These are phyloP conservation scores for Polygonum maritimum DNA, from an alignment of 148 eudicot genomes.

Conservation along the genomic window DNA sequence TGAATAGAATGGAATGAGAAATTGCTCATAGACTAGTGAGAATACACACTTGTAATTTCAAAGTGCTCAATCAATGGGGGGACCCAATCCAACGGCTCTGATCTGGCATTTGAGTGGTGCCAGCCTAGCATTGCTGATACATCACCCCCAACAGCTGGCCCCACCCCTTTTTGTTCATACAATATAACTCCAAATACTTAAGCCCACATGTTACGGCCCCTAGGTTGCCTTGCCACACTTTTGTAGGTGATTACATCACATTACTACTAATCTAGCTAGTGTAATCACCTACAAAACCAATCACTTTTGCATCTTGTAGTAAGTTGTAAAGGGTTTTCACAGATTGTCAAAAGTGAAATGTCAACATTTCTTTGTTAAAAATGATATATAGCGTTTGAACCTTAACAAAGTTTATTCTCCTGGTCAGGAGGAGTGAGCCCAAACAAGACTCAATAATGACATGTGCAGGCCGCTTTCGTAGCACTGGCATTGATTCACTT, in stretches of 20 bases:
- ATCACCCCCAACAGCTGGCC: constrained; percentile 1
- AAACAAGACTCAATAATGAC: neutral
- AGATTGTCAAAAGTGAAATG: too few species aligned
- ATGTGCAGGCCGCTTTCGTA: constrained; percentile 4
- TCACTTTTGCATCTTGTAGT: too few species aligned
- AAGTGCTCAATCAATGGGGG: neutral
- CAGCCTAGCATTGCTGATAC: constrained; percentile 7
- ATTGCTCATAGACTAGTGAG: neutral
- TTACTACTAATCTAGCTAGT: neutral
- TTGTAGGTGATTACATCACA: neutral
- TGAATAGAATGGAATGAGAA: too few species aligned
- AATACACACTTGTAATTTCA: neutral
- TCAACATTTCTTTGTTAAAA: too few species aligned
- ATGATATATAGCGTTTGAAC: too few species aligned
- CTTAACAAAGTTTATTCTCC: too few species aligned
- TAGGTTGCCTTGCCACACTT: neutral
- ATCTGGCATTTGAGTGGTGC: constrained; percentile 10
- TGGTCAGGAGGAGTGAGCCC: too few species aligned
- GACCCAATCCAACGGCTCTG: constrained; percentile 3
- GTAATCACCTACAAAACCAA: too few species aligned
- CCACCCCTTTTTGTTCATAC: neutral
- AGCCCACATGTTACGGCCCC: constrained; percentile 9
- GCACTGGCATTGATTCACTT: constrained; percentile 10
- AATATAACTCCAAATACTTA: neutral
- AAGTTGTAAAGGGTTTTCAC: too few species aligned